Base-by-base conservation (phyloP, 2,329 filamentous ascomycete genomes). In the Claviceps maximensis region DNA sequence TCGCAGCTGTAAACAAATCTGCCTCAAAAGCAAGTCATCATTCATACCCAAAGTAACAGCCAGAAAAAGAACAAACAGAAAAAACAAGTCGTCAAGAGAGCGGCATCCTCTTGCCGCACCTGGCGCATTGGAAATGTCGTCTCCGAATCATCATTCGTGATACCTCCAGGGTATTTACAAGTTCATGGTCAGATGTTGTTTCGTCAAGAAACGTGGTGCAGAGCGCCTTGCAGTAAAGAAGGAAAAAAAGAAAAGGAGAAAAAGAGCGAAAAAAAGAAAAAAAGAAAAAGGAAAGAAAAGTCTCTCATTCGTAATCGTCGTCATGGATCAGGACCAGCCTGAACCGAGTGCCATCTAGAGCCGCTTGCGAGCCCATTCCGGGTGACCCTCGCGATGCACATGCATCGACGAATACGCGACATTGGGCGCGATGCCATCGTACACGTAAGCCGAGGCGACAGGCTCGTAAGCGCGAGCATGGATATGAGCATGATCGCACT, bases 361-460 rank as follows among this genome's bases (percentile, higher is more conserved):
- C 12, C 53, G 53, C 50, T 52, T 52, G 23, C 50, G 51, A n/a
- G 45, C 33, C 53, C 53, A 48, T 36, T 53, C 53, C 10, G 53
- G 53, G 15, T 41, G 50, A 53, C 40, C 45, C 36, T 55, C 53
- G 33, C 50, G 47, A 29, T 49, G 47, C 19, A 23, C 23, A 33
- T 42, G 48, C n/a, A 42, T 44, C 42, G 41, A 38, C 19, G 42
- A 40, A 45, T 50, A 51, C 12, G 45, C 45, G 25, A 54, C 27
- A 29, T 21, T 47, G 5, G 41, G 48, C 6, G 21, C 47, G 13
- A 33, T 25, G 47, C 17, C n/a, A 13, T 48, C 47, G 27, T 45
- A 47, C 10, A 50, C 21, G 38, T 38, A 36, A 25, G 47, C 21
- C 29, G 50, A 47, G 10, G 42, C 33, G n/a, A n/a, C n/a, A n/a